Evolutionary conservation across 2,329 filamentous ascomycete genomes (phyloP), one percentile per base, ranked within the genome.

Genomic region (Macrophomina tecta): DNA sequence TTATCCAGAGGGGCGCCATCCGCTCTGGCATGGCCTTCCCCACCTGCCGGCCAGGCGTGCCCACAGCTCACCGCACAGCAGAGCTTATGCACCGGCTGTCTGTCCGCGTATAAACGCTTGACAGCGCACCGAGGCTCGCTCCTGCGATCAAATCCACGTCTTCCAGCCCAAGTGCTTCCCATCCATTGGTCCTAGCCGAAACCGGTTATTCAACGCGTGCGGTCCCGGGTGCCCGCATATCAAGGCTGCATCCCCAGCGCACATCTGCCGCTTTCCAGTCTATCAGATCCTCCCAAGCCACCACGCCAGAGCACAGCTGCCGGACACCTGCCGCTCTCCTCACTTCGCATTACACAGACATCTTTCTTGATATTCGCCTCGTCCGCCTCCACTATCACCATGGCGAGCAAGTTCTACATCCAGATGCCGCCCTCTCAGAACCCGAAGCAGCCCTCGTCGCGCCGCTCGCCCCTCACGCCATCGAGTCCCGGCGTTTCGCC

Each of bases 381-480:
- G 3, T 14, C 7, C 51, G 36, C 36, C 38, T 38, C 36, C 48
- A 38, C 52, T 38, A 8, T 36, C 53, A 73, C 58, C 69, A 79
- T 79, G 77, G 72, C 77, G 46, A 74, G 70, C 66, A 72, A 73
- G 69, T 77, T 77, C 72, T 78, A 79, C 73, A 77, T 76, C 70
- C 76, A 77, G 65, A 74, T 79, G 38, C 76, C 77, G 55, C 75
- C 75, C 34, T 76, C 75, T 66, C 72, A 76, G 67, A 76, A 77
- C 42, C 70, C 74, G 60, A 53, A 62, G 48, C 73, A 74, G 72
- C 73, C 76, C 71, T 74, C 71, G 72, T 77, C 73, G 71, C 77
- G 79, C 67, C 78, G 80, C 53, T 79, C 79, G 66, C 79, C 80
- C 73, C 75, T 82, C 66, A 82, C 80, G 61, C 80, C 80, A 68